Conservation (phyloP, 2,329 filamentous ascomycete genomes). For the Colletotrichum musae region DNA sequence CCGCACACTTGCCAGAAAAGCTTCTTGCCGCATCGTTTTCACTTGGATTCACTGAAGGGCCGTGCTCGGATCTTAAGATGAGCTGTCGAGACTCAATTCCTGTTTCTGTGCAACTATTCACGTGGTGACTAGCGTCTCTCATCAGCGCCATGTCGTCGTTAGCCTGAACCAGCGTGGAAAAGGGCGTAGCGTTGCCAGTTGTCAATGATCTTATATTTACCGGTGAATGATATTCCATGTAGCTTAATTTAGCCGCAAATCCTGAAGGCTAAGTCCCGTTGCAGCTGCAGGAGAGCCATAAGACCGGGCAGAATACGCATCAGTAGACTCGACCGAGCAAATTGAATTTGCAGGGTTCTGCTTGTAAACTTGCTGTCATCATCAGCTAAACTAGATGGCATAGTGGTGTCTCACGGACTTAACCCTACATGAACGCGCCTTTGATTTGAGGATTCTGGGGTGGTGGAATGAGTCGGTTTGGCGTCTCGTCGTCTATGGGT, state of each 20-base stretch:
- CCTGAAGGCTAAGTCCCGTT: background rate
- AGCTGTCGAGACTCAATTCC: background rate
- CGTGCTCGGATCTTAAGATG: conserved; percentile 18
- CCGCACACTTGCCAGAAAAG: background rate
- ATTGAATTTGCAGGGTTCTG: conserved; percentile 1
- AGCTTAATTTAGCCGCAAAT: background rate
- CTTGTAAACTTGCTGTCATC: background rate
- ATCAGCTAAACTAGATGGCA: too few relatives aligned
- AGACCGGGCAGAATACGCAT: background rate
- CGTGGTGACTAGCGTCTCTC: conserved; percentile 20
- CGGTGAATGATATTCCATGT: background rate
- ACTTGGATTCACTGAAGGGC: background rate
- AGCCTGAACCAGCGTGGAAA: background rate
- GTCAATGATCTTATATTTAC: conserved; percentile 10
- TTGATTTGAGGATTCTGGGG: too few relatives aligned
- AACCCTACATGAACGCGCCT: too few relatives aligned
- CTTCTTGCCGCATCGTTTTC: background rate
- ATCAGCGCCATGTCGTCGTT: conserved; percentile 20
- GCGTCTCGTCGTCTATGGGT: too few relatives aligned
- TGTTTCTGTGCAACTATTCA: conserved; percentile 11
- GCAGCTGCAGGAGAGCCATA: background rate
- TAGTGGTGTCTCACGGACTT: too few relatives aligned
- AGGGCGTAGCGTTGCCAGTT: conserved; percentile 34
- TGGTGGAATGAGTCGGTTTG: too few relatives aligned
- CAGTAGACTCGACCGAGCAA: background rate